These are phyloP conservation scores for Pseudopyricularia cyperi DNA, from an alignment of 2,329 filamentous ascomycete species.

Conservation along the genomic window DNA sequence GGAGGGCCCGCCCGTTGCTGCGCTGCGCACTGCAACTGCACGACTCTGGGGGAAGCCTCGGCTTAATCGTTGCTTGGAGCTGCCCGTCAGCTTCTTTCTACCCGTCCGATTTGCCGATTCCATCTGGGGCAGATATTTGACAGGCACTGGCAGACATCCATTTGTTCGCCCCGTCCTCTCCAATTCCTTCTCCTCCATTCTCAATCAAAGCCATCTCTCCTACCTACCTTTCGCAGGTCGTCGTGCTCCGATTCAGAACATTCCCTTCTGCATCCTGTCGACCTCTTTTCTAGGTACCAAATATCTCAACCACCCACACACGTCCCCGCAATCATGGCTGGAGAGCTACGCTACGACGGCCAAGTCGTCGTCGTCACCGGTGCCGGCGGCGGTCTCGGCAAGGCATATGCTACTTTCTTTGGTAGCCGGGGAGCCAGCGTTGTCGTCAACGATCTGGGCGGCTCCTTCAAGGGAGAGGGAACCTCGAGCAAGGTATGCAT, in stretches of 20 bases:
- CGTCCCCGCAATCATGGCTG: slow-evolving; percentile 32
- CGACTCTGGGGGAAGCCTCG: slow-evolving; percentile 6
- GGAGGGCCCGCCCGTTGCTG: neutral
- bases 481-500: slow-evolving; percentile 79
- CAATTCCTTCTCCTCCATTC: too few species aligned
- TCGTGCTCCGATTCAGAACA: too few species aligned
- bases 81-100: neutral
- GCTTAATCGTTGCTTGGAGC: neutral
- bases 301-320: neutral
- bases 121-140: neutral
- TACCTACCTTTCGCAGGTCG: too few species aligned
- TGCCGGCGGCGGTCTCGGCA: slow-evolving; percentile 70
- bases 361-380: slow-evolving; percentile 85
- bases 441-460: slow-evolving; percentile 93
- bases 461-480: slow-evolving; percentile 86
- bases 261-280: neutral
- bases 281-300: neutral
- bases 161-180: neutral
- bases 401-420: slow-evolving; percentile 80
- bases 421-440: slow-evolving; percentile 62
- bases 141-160: neutral
- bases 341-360: slow-evolving; percentile 67
- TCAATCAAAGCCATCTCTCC: neutral
- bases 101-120: neutral
- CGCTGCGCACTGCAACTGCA: neutral